These are phyloP conservation scores for Penicillium canescens DNA, from an alignment of 495 filamentous ascomycete species.

Conservation along the genomic window DNA sequence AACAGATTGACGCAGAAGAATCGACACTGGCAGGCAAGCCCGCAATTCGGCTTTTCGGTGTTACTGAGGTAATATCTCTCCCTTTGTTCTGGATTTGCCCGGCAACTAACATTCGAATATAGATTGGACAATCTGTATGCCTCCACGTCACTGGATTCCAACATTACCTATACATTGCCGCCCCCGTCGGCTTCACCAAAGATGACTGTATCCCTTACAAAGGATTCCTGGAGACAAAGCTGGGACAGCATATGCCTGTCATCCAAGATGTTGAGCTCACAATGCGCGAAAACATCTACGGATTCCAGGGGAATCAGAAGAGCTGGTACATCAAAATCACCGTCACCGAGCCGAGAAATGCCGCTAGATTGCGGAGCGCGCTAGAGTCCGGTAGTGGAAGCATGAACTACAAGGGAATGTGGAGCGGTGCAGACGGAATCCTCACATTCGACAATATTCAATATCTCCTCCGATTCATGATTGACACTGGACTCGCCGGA, in stretches of 20 bases:
- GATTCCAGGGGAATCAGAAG: conserved; percentile 88
- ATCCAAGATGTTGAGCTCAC: conserved; percentile 76
- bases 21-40: conserved; percentile 70
- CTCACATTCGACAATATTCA: conserved; percentile 93
- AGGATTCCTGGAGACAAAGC: conserved; percentile 70
- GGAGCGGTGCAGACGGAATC: conserved; percentile 71
- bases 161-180: conserved; percentile 93
- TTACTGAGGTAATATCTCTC: conserved; percentile 70
- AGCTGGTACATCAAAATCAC: conserved; percentile 92
- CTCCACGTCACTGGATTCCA: conserved; percentile 94
- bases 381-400: conserved; percentile 65
- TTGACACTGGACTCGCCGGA: conserved; percentile 85
- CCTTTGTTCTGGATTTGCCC: neutral
- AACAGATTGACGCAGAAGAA: conserved; percentile 95
- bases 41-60: conserved; percentile 87
- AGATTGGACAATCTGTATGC: conserved; percentile 87
- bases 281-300: conserved; percentile 84
- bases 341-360: conserved; percentile 81
- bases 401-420: conserved; percentile 87
- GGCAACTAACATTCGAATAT: conserved; percentile 11
- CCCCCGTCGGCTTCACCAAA: conserved; percentile 76
- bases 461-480: conserved; percentile 96
- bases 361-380: conserved; percentile 66
- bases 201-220: conserved; percentile 75
- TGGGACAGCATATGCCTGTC: conserved; percentile 62